Conservation (phyloP, 2,329 filamentous ascomycete species). For the Pseudopyricularia javanii region DNA sequence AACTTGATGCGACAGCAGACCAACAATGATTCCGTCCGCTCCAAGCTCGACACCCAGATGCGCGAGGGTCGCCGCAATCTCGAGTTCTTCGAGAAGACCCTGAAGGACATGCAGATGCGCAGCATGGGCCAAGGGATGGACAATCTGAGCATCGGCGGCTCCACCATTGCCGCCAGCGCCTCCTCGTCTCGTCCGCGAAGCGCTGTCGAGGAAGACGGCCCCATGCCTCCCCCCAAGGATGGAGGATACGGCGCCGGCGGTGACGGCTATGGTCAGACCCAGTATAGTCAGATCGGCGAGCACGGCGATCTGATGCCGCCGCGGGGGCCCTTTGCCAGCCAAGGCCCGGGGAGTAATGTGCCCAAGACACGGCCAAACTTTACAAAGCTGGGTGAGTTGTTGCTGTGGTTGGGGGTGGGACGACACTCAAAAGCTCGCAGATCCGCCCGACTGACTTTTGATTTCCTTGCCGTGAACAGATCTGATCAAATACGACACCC, state of each 20-base stretch:
- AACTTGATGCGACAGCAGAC: constrained; percentile 93
- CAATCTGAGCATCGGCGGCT: constrained; percentile 45
- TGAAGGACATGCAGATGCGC: constrained; percentile 78
- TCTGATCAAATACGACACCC: constrained; percentile 96
- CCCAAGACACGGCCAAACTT: constrained; percentile 79
- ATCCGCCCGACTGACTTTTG: background rate
- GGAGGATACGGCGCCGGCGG: constrained; percentile 21
- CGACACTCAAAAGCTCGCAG: background rate
- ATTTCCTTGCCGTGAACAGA: constrained; percentile 38
- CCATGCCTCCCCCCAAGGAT: constrained; percentile 66
- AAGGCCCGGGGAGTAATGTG: constrained; percentile 52
- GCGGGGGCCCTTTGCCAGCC: constrained; percentile 64
- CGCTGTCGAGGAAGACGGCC: constrained; percentile 33
- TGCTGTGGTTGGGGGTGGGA: too few relatives aligned
- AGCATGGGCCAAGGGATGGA: constrained; percentile 57
- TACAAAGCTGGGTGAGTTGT: constrained; percentile 85
- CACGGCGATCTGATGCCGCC: constrained; percentile 69
- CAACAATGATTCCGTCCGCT: constrained; percentile 82
- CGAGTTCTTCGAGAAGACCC: constrained; percentile 86
- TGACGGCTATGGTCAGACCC: constrained; percentile 46
- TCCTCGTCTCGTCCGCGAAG: constrained; percentile 29
- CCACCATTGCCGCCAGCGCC: constrained; percentile 25
- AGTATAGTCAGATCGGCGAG: constrained; percentile 47
- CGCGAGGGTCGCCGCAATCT: constrained; percentile 88
- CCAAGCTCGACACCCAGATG: constrained; percentile 85